Base-by-base conservation (phyloP, 1,139 yeast species). In the Williopsis jadinii region DNA sequence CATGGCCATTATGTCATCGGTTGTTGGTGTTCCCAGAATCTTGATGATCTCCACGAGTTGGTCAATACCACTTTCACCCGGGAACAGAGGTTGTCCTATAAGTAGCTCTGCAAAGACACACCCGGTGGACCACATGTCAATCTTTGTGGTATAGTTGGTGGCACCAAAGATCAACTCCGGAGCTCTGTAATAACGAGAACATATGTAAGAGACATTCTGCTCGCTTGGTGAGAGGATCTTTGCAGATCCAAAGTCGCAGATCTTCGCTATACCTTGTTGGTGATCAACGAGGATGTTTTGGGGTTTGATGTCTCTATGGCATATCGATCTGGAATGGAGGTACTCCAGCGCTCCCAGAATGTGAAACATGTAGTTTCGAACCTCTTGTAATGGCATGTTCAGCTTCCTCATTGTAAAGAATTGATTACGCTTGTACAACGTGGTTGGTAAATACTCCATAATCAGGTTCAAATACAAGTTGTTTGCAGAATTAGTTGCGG, bases 221-320 rank as follows among this genome's bases (percentile, higher is more conserved):
- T 92, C 98, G 12, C 75, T 73, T 8, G 95, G 94, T 39, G 84
- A 85, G 47, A 92, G 73, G 44, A 85, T 83, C 63, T 92, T 92
- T 28, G 98, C 98, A n/a, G 94, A 80, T n/a, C 98, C 98, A 63
- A 92, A 92, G 66, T 92, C 98, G 65, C 98, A 92, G 39, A 92
- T 75, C 64, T 92, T 92, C 52, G 94, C 73, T 43, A 84, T 77
- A 11, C 95, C 95, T 9, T 82, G 73, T 37, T 77, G 73, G 26
- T 97, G 95, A 62, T 92, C 92, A 49, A 92, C 84, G 56, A 92
- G 71, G 47, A 92, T 71, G 64, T 92, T 92, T 59, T 94, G 97
- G 3, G 98, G 98, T 62, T 92, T 92, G 55, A 92, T 92, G 65
- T 92, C 98, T 60, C 98, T 80, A 64, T 92, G 98, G 64, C 98